These are phyloP conservation scores for Senna tora DNA, from an alignment of 306 rosid genomes.

Conservation along the genomic window DNA sequence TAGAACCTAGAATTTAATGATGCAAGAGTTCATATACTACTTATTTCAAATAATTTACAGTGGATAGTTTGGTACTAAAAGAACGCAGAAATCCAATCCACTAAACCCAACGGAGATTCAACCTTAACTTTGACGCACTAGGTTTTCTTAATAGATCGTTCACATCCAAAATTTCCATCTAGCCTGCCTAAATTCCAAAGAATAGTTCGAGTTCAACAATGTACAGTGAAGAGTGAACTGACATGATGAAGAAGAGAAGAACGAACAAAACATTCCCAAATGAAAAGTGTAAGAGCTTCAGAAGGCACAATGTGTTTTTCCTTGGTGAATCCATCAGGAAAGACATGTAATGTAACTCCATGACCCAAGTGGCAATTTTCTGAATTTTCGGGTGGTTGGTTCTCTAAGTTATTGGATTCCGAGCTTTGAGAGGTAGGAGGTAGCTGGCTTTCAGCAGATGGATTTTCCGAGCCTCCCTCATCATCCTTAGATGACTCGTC, in stretches of 20 bases:
- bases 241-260: conserved; percentile 41
- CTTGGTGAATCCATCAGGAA: conserved; percentile 35
- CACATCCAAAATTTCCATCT: conserved; percentile 35
- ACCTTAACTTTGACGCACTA: conserved; percentile 29
- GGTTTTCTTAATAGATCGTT: conserved; percentile 35
- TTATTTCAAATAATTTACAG: conserved; percentile 3
- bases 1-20: neutral
- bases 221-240: conserved; percentile 47
- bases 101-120: neutral
- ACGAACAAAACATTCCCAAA: conserved; percentile 44
- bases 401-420: conserved; percentile 60
- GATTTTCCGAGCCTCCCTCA: conserved; percentile 47
- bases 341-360: conserved; percentile 34
- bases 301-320: conserved; percentile 33
- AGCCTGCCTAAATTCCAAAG: conserved; percentile 51
- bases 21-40: neutral
- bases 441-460: conserved; percentile 53
- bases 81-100: conserved; percentile 36
- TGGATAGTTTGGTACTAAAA: neutral
- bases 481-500: conserved; percentile 62
- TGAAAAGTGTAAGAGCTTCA: conserved; percentile 42
- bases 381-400: conserved; percentile 52
- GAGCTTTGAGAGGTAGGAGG: conserved; percentile 67
- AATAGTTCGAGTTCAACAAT: conserved; percentile 45
- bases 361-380: conserved; percentile 39